Evolutionary conservation across 1,284 basidiomycete species (phyloP), one percentile per base, ranked within the genome.

Genomic region (Gymnopus androsaceus): DNA sequence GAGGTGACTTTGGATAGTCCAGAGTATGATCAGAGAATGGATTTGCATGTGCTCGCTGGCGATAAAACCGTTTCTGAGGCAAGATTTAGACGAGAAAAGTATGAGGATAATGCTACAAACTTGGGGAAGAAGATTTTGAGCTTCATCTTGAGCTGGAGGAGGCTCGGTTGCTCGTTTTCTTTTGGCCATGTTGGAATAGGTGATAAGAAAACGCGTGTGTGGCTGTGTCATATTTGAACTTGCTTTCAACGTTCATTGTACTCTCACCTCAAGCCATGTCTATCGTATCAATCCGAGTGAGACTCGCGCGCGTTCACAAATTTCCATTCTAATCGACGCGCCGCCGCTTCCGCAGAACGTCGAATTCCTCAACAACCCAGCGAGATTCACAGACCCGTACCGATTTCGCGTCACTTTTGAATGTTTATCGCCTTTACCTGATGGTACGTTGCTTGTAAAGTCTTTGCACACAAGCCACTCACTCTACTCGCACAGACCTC

Each of bases 41-140:
- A 71, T 99, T 99, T 6, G 96, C 95, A 70, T 99, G 96, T 3
- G 96, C 97, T 55, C 97, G 83, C 70, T 99, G 97, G 21, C 97
- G 83, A 73, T 99, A 99, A 73, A 92, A 93, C 66, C 91, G 86
- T 88, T 98, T 98, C 90, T 97, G 69, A 33, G 19, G 25, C 44
- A 11, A 49, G 23, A 46, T 11, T 60, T 19, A 48, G 19, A 21
- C 5, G 25, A 23, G 15, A n/a, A 37, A 23, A 47, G 38, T 7
- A 51, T 27, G 37, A 33, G 17, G 30, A 34, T 27, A 50, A 38
- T 34, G 42, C 8, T 6, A 56, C 19, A 15, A 50, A 73, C 73
- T 64, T 74, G 73, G n/a, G 73, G 72, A 40, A 74, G 62, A 1
- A 73, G 62, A 23, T 59, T 53, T 17, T 56, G 38, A 14, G 51